Conservation (phyloP, 2,329 filamentous ascomycete species). For the Lachnellula willkommii region DNA sequence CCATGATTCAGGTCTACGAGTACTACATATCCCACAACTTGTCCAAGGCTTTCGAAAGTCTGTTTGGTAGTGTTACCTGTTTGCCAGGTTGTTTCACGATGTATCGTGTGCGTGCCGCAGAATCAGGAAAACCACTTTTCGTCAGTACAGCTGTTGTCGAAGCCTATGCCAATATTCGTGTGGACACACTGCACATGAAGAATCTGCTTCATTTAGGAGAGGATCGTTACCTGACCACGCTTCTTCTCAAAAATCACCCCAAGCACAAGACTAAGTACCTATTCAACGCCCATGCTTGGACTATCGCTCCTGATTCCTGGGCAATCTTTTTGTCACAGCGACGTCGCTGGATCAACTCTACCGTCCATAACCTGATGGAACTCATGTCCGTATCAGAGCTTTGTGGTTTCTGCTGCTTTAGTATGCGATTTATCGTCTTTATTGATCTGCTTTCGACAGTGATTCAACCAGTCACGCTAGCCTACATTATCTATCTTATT, state of each 20-base stretch:
- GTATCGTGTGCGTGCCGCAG: conserved; percentile 93
- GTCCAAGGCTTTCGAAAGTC: conserved; percentile 91
- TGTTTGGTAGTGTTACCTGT: conserved; percentile 97
- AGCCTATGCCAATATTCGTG: conserved; percentile 83
- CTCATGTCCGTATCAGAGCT: conserved; percentile 89
- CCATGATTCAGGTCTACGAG: conserved; percentile 99
- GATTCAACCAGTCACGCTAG: conserved; percentile 84
- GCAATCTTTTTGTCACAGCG: conserved; percentile 93
- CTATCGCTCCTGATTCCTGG: conserved; percentile 93
- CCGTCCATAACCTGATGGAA: conserved; percentile 94
- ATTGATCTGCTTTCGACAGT: conserved; percentile 87
- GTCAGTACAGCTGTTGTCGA: conserved; percentile 90
- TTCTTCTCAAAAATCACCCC: conserved; percentile 85
- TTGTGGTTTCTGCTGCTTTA: conserved; percentile 99
- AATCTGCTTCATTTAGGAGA: conserved; percentile 94
- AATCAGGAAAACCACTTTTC: conserved; percentile 92
- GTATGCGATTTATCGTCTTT: conserved; percentile 97
- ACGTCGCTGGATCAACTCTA: conserved; percentile 99
- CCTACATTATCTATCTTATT: conserved; percentile 86
- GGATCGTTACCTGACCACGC: conserved; percentile 92
- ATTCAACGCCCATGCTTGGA: conserved; percentile 88
- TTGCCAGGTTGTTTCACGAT: conserved; percentile 98
- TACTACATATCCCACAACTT: conserved; percentile 99
- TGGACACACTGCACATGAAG: conserved; percentile 98
- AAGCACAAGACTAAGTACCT: conserved; percentile 99